Conservation (phyloP, 495 filamentous ascomycete genomes). For the Podospora anserina region DNA sequence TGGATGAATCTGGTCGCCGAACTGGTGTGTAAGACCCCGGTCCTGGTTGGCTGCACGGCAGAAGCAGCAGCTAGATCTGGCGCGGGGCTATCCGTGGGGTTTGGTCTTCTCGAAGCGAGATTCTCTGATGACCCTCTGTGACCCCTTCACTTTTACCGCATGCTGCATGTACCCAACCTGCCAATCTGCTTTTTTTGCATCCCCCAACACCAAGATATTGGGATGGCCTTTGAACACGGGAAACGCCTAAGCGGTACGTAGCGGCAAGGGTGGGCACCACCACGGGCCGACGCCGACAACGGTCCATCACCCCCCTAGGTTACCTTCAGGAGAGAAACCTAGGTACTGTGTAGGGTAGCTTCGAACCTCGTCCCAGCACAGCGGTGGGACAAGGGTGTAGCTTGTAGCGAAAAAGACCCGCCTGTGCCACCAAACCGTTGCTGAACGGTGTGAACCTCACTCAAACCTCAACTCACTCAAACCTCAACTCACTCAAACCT, state of each 20-base stretch:
- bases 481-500: too few relatives aligned
- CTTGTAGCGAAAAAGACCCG: slow-evolving; percentile 9
- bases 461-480: background rate
- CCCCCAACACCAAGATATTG: background rate
- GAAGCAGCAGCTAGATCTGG: slow-evolving; percentile 19
- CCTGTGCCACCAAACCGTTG: slow-evolving; percentile 16
- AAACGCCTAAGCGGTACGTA: background rate
- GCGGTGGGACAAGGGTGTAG: slow-evolving; percentile 13
- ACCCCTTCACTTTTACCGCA: background rate
- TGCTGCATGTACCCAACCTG: background rate
- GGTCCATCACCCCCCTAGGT: background rate
- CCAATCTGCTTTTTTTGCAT: background rate
- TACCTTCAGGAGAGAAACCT: too few relatives aligned
- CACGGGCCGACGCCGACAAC: background rate
- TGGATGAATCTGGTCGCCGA: slow-evolving; percentile 4
- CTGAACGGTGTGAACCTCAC: slow-evolving; percentile 7
- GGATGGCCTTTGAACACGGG: background rate
- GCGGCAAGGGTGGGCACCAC: background rate
- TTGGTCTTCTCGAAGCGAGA: slow-evolving; percentile 7
- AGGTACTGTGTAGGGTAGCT: background rate
- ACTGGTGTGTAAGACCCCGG: slow-evolving; percentile 11
- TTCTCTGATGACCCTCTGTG: background rate
- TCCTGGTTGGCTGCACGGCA: slow-evolving; percentile 16
- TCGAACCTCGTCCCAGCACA: background rate
- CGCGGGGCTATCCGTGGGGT: slow-evolving; percentile 27